A percentile compares a stretch with the other conserved stretches of the same genome.
phyloP scores from a whole-genome alignment of 169 alveolate genomes.

The Plasmodium vivax region DNA sequence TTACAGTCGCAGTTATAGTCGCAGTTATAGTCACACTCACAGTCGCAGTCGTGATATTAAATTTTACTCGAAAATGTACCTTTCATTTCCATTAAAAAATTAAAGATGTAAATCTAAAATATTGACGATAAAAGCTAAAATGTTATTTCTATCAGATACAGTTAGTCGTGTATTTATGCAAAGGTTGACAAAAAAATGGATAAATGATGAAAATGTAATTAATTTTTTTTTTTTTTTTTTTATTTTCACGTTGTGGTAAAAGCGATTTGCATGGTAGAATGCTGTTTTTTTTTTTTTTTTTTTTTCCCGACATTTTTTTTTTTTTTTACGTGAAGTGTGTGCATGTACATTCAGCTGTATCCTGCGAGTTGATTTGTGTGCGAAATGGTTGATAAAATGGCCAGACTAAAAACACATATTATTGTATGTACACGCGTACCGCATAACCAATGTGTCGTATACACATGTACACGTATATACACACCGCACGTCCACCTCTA shows the following conservation, averaged over 20 bases:
- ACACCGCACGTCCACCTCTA: background rate
- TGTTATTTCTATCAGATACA: constrained; percentile 17
- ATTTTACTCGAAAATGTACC: background rate
- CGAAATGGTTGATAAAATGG: constrained; percentile 4
- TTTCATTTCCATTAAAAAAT: constrained; percentile 23
- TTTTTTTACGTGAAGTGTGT: constrained; percentile 35
- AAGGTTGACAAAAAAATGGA: constrained; percentile 19
- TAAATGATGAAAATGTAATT: background rate
- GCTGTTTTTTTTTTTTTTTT: constrained; percentile 42
- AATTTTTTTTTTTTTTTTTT: background rate
- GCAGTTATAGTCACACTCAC: too few relatives aligned
- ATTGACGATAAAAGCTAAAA: constrained; percentile 30
- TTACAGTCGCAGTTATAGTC: background rate
- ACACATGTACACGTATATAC: background rate
- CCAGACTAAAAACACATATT: background rate
- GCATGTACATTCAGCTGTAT: constrained; percentile 37
- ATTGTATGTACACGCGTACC: background rate
- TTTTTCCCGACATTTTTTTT: constrained; percentile 36
- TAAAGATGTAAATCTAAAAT: constrained; percentile 35
- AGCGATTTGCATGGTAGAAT: constrained; percentile 14
- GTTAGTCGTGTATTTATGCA: constrained; percentile 1
- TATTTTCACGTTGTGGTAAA: constrained; percentile 11
- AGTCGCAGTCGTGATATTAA: background rate
- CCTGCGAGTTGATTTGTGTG: constrained; percentile 38
- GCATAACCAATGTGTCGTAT: background rate